These are phyloP conservation scores for Macadamia tetraphylla DNA, from an alignment of 164 flowering plant genomes.

Conservation along the genomic window DNA sequence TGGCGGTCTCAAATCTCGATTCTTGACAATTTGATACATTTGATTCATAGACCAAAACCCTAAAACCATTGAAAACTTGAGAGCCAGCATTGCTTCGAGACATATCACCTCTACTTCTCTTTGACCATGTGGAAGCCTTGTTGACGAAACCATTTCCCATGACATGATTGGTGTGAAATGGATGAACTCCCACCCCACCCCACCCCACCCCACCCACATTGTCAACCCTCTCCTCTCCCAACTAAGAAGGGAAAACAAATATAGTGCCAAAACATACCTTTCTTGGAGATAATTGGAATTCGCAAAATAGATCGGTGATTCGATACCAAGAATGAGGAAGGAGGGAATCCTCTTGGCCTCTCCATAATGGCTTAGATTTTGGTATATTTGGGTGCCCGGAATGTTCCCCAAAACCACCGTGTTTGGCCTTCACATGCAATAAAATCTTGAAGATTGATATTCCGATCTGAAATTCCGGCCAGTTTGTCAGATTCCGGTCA, in stretches of 20 bases:
- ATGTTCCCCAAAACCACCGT: slow-evolving; percentile 61
- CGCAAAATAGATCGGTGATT: slow-evolving; percentile 90
- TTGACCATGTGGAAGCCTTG: not conserved
- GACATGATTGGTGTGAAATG: no score
- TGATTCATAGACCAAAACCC: no score
- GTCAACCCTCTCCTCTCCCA: no score
- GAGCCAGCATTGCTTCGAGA: no score
- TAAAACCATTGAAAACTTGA: no score
- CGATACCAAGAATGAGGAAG: slow-evolving; percentile 72
- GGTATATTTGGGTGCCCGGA: slow-evolving; percentile 71
- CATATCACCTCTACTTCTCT: no score
- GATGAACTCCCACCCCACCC: no score
- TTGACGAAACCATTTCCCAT: no score
- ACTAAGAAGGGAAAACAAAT: no score
- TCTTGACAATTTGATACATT: no score
- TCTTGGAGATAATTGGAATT: slow-evolving; percentile 82
- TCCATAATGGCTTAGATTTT: slow-evolving; percentile 43
- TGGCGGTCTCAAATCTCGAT: no score
- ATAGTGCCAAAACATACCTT: slow-evolving; percentile 41
- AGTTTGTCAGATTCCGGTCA: slow-evolving; percentile 5
- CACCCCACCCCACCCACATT: no score
- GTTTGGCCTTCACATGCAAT: slow-evolving; percentile 84
- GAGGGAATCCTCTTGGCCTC: slow-evolving; percentile 65
- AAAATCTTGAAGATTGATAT: slow-evolving; percentile 84
- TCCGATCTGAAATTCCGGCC: slow-evolving; percentile 60